phyloP scores from a whole-genome alignment of 2,329 filamentous ascomycete species.

The Ophiocordyceps robertsii region DNA sequence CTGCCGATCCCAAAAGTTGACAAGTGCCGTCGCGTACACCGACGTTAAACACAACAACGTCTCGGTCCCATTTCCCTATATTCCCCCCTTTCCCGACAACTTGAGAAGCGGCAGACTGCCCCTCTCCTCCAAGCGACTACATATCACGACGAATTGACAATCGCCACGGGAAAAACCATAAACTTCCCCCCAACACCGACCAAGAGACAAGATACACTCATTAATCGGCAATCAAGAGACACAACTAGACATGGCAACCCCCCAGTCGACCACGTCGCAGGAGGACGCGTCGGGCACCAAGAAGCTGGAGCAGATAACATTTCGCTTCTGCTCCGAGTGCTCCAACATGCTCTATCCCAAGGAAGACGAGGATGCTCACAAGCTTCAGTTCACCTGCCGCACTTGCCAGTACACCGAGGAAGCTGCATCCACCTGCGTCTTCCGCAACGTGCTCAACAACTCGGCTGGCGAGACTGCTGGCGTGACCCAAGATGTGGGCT shows the following conservation, averaged over 20 bases:
- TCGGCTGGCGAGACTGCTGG: constrained; percentile 90
- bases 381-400: constrained; percentile 88
- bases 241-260: constrained; percentile 37
- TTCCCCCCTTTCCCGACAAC: too few species aligned
- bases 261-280: constrained; percentile 33
- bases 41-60: too few species aligned
- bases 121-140: too few species aligned
- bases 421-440: constrained; percentile 81
- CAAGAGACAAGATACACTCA: background rate
- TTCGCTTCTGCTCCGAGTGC: constrained; percentile 97
- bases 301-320: constrained; percentile 71
- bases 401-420: constrained; percentile 87
- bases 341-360: constrained; percentile 97
- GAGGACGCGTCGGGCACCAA: constrained; percentile 30
- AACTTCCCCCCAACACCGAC: too few species aligned
- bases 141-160: too few species aligned
- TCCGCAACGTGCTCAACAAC: constrained; percentile 86
- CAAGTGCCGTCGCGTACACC: too few species aligned
- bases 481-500: constrained; percentile 92
- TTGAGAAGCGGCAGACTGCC: too few species aligned
- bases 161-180: too few species aligned
- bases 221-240: background rate
- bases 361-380: constrained; percentile 74
- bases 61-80: too few species aligned
- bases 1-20: too few species aligned